Base-by-base conservation (phyloP, 495 filamentous ascomycete species). In the Penicillium antarcticum region DNA sequence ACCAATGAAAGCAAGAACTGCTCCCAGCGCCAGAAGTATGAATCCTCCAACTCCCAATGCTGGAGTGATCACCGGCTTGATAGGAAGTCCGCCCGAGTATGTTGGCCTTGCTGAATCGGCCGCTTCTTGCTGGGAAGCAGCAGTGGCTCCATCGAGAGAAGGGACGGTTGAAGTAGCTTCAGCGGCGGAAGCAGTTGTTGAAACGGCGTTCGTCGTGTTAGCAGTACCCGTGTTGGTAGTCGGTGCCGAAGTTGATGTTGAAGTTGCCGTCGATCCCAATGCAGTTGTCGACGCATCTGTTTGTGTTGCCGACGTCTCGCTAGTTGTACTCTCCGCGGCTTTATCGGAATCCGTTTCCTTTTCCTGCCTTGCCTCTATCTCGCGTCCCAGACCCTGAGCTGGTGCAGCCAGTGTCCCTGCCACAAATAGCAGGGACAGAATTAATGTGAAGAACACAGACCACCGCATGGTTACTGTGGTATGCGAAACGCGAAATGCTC, bases 1-100 rank as follows among this genome's bases (percentile, higher is more conserved):
- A 0, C 92, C 92, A 53, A 96, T 77, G 31, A 96, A 62, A 13
- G 84, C 80, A 53, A 91, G 85, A 18, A 84, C 71, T 11, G 76
- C 58, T 10, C 92, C 92, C 11, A 82, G 79, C 14, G 83, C 60
- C 14, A 96, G 73, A 24, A 97, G 72, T 42, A 96, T 75, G 23
- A 86, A 81, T 7, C 92, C 92, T 24, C 86, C 82, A 49, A 96
- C 82, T 9, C 82, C 86, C 63, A 89, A 78, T 45, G 83, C 91
- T 10, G 92, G 92, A 10, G 88, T 95, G 38, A 97, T 79, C 24
- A 60, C 62, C 1, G 92, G 91, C 13, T 81, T 60, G 38, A 96
- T 74, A 0, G 92, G 92, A 19, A 96, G 78, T 40, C 57, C 61
- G 32, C 66, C 63, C 0, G 59, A 51, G 16, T 64, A 60, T 7